Base-by-base conservation (phyloP, 805 yeast species). In the Candida boleticola region DNA sequence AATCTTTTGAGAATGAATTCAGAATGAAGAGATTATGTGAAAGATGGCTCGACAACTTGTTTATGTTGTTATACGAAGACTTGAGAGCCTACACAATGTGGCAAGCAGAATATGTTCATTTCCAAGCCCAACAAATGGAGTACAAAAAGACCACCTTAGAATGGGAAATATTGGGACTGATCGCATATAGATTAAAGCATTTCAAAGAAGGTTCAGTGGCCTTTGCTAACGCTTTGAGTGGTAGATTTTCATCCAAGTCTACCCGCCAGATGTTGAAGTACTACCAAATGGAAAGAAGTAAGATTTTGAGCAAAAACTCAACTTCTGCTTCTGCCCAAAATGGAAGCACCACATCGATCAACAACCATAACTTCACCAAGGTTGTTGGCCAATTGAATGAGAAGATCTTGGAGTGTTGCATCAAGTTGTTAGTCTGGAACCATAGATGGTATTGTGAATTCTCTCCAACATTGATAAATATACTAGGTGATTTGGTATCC, bases 361-460 rank as follows among this genome's bases (percentile, higher is more conserved):
- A 54, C 34, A 48, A 60, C 11, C 63, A 59, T 49, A 73, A 63
- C 47, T 63, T 59, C 50, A 54, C 64, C 38, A 73, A 70, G 43
- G 62, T 66, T 21, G 57, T 73, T 20, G 63, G 60, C 38, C 69
- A 64, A 40, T 58, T 77, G 39, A 80, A 82, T 54, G 76, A 73
- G 39, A 71, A 74, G 48, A 79, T 88, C 10, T 69, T 90, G 45
- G 89, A 84, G 43, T 67, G 83, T 18, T 64, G 82, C 43, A 87
- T 90, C 27, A 85, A 85, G 54, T 68, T 93, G 40, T 68, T 84
- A n/a, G 95, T 93, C n/a, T 95, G 98, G 97, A 85, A 89, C 58
- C 97, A 90, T 63, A 79, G 99, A 57, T 93, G 99, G 99, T 95
- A 92, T 66, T 78, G 83, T 49, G 97, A 92, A 50, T 92, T 89